Evolutionary conservation across 768 basidiomycete genomes (phyloP).

Genomic region (Russula dissimulans): DNA sequence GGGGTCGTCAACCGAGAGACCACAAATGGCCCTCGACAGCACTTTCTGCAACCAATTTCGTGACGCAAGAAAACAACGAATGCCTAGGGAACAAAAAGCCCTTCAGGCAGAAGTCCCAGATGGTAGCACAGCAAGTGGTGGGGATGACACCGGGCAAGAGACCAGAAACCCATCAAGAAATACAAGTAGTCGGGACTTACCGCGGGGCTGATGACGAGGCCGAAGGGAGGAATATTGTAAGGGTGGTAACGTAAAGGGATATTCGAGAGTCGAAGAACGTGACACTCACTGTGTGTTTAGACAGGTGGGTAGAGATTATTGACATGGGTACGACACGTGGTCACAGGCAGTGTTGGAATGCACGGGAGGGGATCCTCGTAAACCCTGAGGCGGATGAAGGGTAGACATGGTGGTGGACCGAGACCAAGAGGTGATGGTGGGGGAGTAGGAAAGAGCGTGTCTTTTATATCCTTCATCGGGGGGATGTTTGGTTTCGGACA

Average conservation of each 20-base stretch:
- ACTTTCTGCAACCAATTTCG: neutral
- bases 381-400: neutral
- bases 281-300: neutral
- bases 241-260: neutral
- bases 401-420: neutral
- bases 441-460: conserved; percentile 5
- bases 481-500: conserved; percentile 15
- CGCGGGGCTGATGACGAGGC: neutral
- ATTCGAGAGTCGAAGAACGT: neutral
- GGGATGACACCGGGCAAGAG: neutral
- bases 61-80: neutral
- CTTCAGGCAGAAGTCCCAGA: neutral
- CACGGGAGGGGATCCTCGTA: neutral
- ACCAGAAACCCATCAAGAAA: neutral
- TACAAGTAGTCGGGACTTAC: neutral
- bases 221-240: neutral
- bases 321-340: neutral
- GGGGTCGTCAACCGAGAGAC: neutral
- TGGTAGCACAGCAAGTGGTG: neutral
- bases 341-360: neutral
- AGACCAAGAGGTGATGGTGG: neutral
- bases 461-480: conserved; percentile 16
- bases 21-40: neutral
- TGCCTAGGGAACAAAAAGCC: neutral
- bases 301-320: neutral